Conservation (phyloP, 129 eudicot genomes). For the Silybum marianum region DNA sequence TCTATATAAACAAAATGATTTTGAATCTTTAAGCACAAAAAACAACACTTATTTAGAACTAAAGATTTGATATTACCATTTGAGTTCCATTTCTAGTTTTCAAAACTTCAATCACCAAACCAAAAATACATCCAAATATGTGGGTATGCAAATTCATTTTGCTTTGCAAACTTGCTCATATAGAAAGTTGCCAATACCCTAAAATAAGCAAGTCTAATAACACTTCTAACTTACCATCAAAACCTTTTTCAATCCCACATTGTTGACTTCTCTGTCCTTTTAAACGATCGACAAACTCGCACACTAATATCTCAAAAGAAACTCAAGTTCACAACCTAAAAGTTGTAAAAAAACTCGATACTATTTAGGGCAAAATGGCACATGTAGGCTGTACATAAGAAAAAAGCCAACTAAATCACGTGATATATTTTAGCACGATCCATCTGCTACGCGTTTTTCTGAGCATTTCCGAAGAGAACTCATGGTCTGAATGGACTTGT, state of each 20-base stretch:
- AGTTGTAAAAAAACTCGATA: neutral
- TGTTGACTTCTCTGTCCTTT: neutral
- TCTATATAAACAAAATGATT: too few species aligned
- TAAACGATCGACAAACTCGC: neutral
- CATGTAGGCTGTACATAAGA: conserved; percentile 7
- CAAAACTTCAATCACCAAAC: conserved; percentile 6
- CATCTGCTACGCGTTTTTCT: neutral
- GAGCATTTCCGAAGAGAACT: neutral
- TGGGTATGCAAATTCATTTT: neutral
- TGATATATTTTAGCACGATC: conserved; percentile 4
- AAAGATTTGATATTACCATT: neutral
- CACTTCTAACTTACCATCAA: neutral
- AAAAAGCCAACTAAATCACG: neutral
- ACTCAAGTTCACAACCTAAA: neutral
- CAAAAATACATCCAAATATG: conserved; percentile 11
- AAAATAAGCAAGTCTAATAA: neutral
- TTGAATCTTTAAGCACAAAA: neutral
- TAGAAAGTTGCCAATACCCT: neutral
- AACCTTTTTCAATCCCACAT: neutral
- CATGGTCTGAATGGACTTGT: neutral
- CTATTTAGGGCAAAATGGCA: neutral
- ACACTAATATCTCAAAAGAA: neutral
- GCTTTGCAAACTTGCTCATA: neutral
- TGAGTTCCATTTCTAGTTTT: neutral
- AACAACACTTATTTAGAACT: neutral